Evolutionary conservation across 345 rosid genomes (phyloP), one percentile per base, ranked within the genome.

Genomic region (Citrus medica): DNA sequence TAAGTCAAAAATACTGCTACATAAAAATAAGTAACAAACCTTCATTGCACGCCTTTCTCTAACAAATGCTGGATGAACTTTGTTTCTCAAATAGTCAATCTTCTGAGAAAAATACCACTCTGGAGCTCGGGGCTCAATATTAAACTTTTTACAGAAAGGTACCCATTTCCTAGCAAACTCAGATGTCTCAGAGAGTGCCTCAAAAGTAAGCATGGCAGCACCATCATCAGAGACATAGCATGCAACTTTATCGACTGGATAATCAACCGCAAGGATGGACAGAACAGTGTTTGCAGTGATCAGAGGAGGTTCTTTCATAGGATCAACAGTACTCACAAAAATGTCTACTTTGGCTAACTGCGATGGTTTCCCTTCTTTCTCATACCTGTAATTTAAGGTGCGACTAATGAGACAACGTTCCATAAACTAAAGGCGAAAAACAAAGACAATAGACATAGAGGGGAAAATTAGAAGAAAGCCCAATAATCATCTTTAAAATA

Each of bases 121-220:
- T 0, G 99, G 99, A 40, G 99, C 99, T 35, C 99, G 95, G 30
- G 99, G 99, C 86, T 96, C 99, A 30, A 96, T 90, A 74, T 83
- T 86, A 73, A 69, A 94, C 65, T 92, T 96, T 85, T 96, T 96
- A 82, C 99, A 94, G 89, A 96, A 96, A 55, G 99, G 99, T 69
- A 96, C 99, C 99, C 99, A 96, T 79, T 91, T 92, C 83, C 94
- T 90, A 21, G 99, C 97, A 78, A 96, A 96, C 80, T 94, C 98
- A 2, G 99, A 94, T 9, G 99, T 96, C 87, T 96, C 98, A 1
- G 99, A 96, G 28, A 96, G 98, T 62, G 99, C 98, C 84, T 96
- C 98, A 67, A 96, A 96, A 27, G 99, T 96, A 78, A 96, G 99
- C 99, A 96, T 96, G 27, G 99, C 98, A 77, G 99, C 99, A 85